These are phyloP conservation scores for Amylocarpus encephaloides DNA, from an alignment of 2,329 filamentous ascomycete species.

Conservation along the genomic window DNA sequence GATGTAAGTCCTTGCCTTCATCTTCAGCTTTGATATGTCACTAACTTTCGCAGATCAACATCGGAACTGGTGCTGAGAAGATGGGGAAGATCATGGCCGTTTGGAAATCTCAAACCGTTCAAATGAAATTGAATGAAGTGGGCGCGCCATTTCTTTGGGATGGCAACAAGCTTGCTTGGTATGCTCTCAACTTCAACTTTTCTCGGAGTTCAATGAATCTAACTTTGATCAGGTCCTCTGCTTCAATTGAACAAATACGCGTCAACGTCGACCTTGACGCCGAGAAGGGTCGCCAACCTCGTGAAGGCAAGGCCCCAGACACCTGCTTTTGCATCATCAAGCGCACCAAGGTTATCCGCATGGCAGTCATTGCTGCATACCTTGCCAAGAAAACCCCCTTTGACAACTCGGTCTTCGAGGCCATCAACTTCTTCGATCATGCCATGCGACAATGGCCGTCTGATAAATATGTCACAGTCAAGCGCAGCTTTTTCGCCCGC, in stretches of 20 bases:
- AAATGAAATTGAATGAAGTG: conserved; percentile 45
- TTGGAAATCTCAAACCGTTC: conserved; percentile 61
- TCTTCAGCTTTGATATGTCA: conserved; percentile 1
- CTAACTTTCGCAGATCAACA: conserved; percentile 47
- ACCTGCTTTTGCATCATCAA: conserved; percentile 56
- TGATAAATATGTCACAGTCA: conserved; percentile 61
- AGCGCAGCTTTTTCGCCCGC: conserved; percentile 69
- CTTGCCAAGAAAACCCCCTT: conserved; percentile 53
- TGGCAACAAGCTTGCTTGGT: conserved; percentile 83
- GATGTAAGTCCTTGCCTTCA: conserved; percentile 54
- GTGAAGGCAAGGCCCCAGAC: conserved; percentile 31
- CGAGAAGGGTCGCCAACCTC: conserved; percentile 40
- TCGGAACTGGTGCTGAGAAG: conserved; percentile 59
- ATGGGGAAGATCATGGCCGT: conserved; percentile 63
- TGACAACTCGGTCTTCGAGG: conserved; percentile 64
- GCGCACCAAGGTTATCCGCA: conserved; percentile 60
- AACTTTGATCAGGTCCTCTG: conserved; percentile 24
- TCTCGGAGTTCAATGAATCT: background rate
- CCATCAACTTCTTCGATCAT: conserved; percentile 88
- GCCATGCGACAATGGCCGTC: conserved; percentile 75
- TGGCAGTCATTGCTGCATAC: conserved; percentile 61
- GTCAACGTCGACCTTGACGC: conserved; percentile 67
- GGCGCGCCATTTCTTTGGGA: conserved; percentile 64
- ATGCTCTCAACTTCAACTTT: conserved; percentile 26
- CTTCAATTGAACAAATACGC: conserved; percentile 44